Evolutionary conservation across 192 early-diverging fungal species (phyloP), one percentile per base, ranked within the genome.

Genomic region (Backusella circina): DNA sequence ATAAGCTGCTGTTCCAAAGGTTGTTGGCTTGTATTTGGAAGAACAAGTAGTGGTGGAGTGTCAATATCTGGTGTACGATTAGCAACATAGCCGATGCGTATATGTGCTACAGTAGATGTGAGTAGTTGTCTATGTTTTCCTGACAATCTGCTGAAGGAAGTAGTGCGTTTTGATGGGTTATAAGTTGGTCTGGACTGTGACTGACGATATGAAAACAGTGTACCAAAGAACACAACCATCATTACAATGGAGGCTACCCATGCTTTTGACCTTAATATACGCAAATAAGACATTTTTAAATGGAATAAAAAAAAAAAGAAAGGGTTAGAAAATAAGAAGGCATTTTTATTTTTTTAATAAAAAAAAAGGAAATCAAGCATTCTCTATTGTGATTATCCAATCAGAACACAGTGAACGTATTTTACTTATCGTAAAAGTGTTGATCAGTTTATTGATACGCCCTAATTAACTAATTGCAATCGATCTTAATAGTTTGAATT

Each of bases 41-140:
- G 33, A 13, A 80, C 32, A 30, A 80, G 41, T 15, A 80, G 23
- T 6, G 79, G 75, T 5, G 79, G 79, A 32, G 75, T 76, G n/a
- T 75, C 74, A 16, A 39, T 30, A 36, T 76, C 66, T 26, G 79
- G 79, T 21, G 79, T 80, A 13, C 79, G 70, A 31, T 80, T 80
- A 12, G 79, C 65, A 10, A 76, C 75, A 32, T 80, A 80, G 28
- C 71, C 75, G 0, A 64, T 54, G 26, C 79, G 75, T 21, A 76
- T 54, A 68, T 80, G 79, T 37, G 71, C 79, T 3, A 80, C 35
- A 26, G 71, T 65, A 5, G 76, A 72, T 16, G 37, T 32, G 9
- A 69, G 37, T 33, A 77, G 21, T 21, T 64, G 37, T 65, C 32
- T 51, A 30, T 44, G 67, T 16, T 39, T 16, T 21, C 28, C 31